Conservation (phyloP, 306 rosid species). For the Quercus agrifolia region DNA sequence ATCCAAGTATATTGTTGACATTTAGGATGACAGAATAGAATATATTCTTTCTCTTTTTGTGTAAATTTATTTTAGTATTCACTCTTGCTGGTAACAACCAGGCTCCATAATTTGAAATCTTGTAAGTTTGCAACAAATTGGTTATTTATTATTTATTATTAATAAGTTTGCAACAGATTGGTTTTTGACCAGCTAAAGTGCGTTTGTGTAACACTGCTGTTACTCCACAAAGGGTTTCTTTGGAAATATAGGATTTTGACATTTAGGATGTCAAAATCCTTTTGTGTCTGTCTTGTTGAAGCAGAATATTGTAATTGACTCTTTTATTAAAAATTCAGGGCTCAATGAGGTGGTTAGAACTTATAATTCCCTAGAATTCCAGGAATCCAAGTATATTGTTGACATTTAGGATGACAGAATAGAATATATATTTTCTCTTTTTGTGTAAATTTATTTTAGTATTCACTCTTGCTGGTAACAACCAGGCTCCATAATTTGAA, state of each 20-base stretch:
- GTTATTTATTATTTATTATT: too few relatives aligned
- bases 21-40: not conserved
- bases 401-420: not conserved
- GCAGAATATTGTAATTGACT: conserved; percentile 1
- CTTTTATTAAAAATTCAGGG: not conserved
- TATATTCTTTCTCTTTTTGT: not conserved
- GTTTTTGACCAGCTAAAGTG: not conserved
- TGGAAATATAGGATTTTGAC: not conserved
- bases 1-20: not conserved
- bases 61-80: not conserved
- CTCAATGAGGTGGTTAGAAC: not conserved
- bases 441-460: not conserved
- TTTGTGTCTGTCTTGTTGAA: conserved; percentile 3
- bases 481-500: not conserved
- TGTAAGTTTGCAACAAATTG: not conserved
- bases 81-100: not conserved
- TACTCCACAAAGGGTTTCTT: not conserved
- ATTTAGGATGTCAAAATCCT: too few relatives aligned
- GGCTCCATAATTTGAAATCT: not conserved
- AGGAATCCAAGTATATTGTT: not conserved
- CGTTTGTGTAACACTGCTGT: not conserved
- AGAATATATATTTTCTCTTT: not conserved
- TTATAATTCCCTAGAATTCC: not conserved
- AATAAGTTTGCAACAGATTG: not conserved
- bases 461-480: not conserved